Percentiles rank a stretch among this genome's conserved stretches.
Evolutionary conservation across 1,284 basidiomycete genomes (phyloP).

Genomic region (Heliocybe sulcata): DNA sequence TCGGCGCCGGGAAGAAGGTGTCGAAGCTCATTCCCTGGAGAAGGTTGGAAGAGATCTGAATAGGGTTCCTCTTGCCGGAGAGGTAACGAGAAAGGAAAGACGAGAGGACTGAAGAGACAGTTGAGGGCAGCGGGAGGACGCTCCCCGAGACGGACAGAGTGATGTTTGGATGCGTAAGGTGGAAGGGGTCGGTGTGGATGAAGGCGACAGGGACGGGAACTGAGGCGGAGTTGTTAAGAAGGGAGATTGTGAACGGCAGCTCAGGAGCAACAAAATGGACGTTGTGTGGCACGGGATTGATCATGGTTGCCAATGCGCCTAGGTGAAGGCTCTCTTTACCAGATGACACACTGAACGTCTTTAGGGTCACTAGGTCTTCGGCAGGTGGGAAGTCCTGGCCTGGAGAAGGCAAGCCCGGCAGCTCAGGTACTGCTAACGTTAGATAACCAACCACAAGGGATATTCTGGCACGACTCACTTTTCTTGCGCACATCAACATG

Average conservation of each 20-base stretch:
- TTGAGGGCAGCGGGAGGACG: constrained; percentile 46
- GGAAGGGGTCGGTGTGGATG: constrained; percentile 46
- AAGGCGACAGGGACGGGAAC: constrained; percentile 39
- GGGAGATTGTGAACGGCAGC: constrained; percentile 54
- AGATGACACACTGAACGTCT: constrained; percentile 49
- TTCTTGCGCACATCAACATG: constrained; percentile 37
- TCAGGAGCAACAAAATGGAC: constrained; percentile 43
- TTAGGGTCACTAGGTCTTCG: constrained; percentile 50
- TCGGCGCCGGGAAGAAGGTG: constrained; percentile 55
- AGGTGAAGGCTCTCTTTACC: constrained; percentile 32
- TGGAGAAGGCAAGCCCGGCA: constrained; percentile 62
- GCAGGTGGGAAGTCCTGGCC: constrained; percentile 47
- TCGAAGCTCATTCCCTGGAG: constrained; percentile 39
- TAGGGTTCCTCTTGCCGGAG: constrained; percentile 43
- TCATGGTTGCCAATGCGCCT: constrained; percentile 46
- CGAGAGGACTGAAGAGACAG: constrained; percentile 44
- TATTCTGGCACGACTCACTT: constrained; percentile 31
- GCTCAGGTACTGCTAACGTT: constrained; percentile 41
- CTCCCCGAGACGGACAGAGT: constrained; percentile 48
- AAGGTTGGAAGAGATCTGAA: constrained; percentile 48
- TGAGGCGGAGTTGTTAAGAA: constrained; percentile 22
- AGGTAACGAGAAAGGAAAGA: constrained; percentile 56
- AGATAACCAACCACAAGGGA: neutral
- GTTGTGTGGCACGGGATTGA: constrained; percentile 44
- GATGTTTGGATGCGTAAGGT: constrained; percentile 60